Base-by-base conservation (phyloP, 1,284 basidiomycete species). In the Cryptococcus sp. region DNA sequence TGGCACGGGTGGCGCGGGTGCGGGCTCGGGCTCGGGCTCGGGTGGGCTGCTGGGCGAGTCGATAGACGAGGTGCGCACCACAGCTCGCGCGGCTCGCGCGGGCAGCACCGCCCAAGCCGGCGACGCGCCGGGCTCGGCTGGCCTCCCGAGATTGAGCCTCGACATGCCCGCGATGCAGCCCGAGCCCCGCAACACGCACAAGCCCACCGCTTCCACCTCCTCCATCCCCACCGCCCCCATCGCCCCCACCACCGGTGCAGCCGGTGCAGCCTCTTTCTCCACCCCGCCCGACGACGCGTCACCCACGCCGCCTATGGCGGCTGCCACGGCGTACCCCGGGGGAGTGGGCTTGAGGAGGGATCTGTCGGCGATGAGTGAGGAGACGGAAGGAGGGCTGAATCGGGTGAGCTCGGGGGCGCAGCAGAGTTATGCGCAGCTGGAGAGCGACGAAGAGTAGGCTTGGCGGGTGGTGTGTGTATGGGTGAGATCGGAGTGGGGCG, bases 151-250 rank as follows among this genome's bases (percentile, higher is more conserved):
- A 16, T 51, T 71, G 18, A 66, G 64, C 48, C 43, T 69, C 16
- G 69, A 71, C 52, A 71, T 71, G 69, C 55, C 64, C 4, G 55
- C 68, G 15, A 35, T 70, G 28, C 28, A 33, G 28, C 28, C 28
- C 28, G 5, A 33, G 9, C 28, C 28, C 28, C 28, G 28, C 28
- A 9, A 4, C 28, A 33, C 4, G 5, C 28, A 33, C 28, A 33
- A 33, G 9, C 9, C 28, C 9, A 33, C 28, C 28, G 28, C 28
- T 9, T 33, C 28, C 28, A 33, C 28, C 28, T 33, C 28, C 9
- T 33, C 28, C 28, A 33, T n/a, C n/a, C n/a, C 28, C 28, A 33
- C 28, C 9, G 28, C 28, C 28, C 28, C 28, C 28, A 33, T 9
- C 28, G 28, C 28, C 9, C 28, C 28, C 28, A 33, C 28, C 28